These are phyloP conservation scores for Mycena sp. DNA, from an alignment of 1,284 basidiomycete species.

Conservation along the genomic window DNA sequence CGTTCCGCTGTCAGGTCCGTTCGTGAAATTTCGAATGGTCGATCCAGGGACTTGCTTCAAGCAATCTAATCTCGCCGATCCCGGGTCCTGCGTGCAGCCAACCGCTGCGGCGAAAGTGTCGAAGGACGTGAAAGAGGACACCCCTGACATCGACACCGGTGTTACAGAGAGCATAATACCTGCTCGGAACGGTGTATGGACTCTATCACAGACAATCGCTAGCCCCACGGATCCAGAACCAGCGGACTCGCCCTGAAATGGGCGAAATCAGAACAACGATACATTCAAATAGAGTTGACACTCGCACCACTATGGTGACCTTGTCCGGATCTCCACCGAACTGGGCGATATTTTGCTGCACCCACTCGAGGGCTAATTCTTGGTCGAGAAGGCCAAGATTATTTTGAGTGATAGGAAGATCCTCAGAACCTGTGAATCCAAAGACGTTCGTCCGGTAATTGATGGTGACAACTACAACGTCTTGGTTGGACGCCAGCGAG, in stretches of 20 bases:
- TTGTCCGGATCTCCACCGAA: slow-evolving; percentile 34
- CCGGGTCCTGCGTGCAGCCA: slow-evolving; percentile 19
- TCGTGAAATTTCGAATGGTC: slow-evolving; percentile 14
- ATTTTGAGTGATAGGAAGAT: slow-evolving; percentile 21
- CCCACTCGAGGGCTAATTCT: slow-evolving; percentile 24
- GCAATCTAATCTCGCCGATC: slow-evolving; percentile 17
- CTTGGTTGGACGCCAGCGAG: slow-evolving; percentile 16
- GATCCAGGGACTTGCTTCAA: slow-evolving; percentile 19
- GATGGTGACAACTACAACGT: slow-evolving; percentile 24
- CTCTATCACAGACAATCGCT: slow-evolving; percentile 12
- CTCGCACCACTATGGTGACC: slow-evolving; percentile 32
- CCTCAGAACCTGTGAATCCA: slow-evolving; percentile 23
- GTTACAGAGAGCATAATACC: slow-evolving; percentile 16
- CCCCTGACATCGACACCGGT: not conserved
- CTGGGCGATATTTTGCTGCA: slow-evolving; percentile 28
- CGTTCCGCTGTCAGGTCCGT: not conserved
- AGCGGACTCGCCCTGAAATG: slow-evolving; percentile 33
- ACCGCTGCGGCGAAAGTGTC: slow-evolving; percentile 20
- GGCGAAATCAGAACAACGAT: no score
- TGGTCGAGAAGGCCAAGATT: slow-evolving; percentile 30
- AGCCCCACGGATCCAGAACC: slow-evolving; percentile 24
- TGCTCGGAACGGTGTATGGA: slow-evolving; percentile 19
- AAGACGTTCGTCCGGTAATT: slow-evolving; percentile 31
- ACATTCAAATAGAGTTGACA: not conserved
- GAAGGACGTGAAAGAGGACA: slow-evolving; percentile 6